These are phyloP conservation scores for Aspergillus sclerotiicarbonarius DNA, from an alignment of 495 filamentous ascomycete genomes.

Conservation along the genomic window DNA sequence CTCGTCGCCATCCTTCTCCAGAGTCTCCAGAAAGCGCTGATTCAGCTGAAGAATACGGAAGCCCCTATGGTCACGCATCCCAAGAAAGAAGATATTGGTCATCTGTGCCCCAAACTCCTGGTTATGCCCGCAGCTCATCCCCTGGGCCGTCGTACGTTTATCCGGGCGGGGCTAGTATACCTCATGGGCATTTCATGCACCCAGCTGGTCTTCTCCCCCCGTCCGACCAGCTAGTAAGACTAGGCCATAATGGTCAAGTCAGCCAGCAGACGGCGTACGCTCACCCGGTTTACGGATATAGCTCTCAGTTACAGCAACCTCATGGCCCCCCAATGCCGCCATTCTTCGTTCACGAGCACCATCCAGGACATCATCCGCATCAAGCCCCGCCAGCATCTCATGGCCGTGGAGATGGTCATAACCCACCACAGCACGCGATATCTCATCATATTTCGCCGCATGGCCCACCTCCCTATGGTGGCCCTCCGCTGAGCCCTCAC, in stretches of 20 bases:
- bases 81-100: constrained; percentile 39
- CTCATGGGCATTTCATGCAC: constrained; percentile 24
- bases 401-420: constrained; percentile 31
- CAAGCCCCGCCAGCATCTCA: constrained; percentile 24
- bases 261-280: constrained; percentile 34
- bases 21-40: constrained; percentile 54
- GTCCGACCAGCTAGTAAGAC: constrained; percentile 41
- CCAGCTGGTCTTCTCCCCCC: constrained; percentile 30
- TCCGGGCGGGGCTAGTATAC: constrained; percentile 23
- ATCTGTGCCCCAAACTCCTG: constrained; percentile 32
- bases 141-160: constrained; percentile 43
- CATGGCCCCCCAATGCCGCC: constrained; percentile 34
- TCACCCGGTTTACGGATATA: constrained; percentile 39
- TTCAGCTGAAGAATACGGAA: constrained; percentile 49
- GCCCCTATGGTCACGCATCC: constrained; percentile 33
- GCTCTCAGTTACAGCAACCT: constrained; percentile 32
- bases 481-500: constrained; percentile 34
- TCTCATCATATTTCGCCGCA: constrained; percentile 31
- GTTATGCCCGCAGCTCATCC: constrained; percentile 49
- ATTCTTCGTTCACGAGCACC: constrained; percentile 37
- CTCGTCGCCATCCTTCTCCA: constrained; percentile 50
- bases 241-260: constrained; percentile 38
- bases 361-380: constrained; percentile 31
- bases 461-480: constrained; percentile 34
- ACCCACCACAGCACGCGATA: constrained; percentile 29